Percentiles rank a stretch among this genome's conserved stretches.
phyloP scores from a whole-genome alignment of 257 asterid species.

The Buddleja alternifolia region DNA sequence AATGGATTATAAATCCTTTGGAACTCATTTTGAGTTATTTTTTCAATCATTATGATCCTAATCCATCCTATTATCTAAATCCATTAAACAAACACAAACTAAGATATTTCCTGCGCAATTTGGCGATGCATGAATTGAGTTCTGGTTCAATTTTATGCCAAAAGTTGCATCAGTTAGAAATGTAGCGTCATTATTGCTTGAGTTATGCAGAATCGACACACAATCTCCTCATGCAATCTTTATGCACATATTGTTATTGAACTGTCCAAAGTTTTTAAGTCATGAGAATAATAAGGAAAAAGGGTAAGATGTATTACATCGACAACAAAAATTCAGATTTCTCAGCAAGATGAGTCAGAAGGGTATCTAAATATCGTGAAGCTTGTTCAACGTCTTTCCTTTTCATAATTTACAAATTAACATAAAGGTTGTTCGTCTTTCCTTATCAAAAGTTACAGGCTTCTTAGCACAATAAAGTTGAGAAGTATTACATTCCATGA shows the following conservation, averaged over 20 bases:
- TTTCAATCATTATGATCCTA: no score
- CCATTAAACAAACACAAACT: no score
- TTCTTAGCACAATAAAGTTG: neutral
- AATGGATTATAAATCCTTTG: no score
- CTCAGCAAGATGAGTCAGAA: neutral
- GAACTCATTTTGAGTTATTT: no score
- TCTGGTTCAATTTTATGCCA: neutral
- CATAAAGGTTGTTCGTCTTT: neutral
- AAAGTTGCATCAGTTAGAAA: conserved; percentile 16
- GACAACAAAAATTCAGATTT: neutral
- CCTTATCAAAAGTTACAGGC: neutral
- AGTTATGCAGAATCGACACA: neutral
- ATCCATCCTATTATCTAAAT: no score
- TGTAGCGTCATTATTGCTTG: neutral
- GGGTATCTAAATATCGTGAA: neutral
- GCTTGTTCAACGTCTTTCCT: neutral
- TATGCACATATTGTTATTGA: no score
- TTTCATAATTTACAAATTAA: neutral
- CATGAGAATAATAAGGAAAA: no score
- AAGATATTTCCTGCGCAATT: neutral
- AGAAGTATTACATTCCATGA: neutral
- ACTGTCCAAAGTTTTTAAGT: no score
- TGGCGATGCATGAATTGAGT: neutral
- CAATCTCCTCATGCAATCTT: no score
- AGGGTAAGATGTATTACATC: no score